Evolutionary conservation across 257 asterid species (phyloP), one percentile per base, ranked within the genome.

Genomic region (Solanum medicagineum): DNA sequence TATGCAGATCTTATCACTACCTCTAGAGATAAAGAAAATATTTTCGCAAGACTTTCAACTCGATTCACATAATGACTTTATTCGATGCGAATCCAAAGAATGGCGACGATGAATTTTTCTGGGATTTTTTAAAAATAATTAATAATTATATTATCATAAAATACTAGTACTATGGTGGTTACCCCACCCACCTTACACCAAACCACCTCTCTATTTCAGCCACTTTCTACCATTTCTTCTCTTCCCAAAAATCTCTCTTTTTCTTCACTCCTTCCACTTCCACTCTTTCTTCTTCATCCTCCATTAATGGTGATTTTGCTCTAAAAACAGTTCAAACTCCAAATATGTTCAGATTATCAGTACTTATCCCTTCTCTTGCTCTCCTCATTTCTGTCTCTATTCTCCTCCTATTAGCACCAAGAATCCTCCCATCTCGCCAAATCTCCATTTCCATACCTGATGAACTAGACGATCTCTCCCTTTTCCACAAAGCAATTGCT

Each of bases 391-490:
- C 96, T 26, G 60, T 94, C 0, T 95, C 96, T 6, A 44, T 94
- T 51, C 84, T 95, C 26, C 86, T 85, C 91, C 79, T 88, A 66
- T 77, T 96, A 47, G 97, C 88, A 56, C 98, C 99, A 0, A 89
- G 83, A 26, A 83, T 96, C 55, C 95, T 94, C 7, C 94, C 97
- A 5, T 90, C 94, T 22, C 94, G 93, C 56, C 97, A 87, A 54
- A 87, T 96, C 90, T 10, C 93, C 80, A 96, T 96, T 83, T 89
- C 97, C 26, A 53, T 86, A 40, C 95, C 98, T 45, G 99, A 96
- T 63, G 99, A 96, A 84, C 94, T 96, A 81, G 97, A 93, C 70
- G 99, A 96, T 57, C 94, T 96, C 22, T 87, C 97, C 22, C 96
- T 96, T 74, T 96, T 96, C 89, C 96, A 94, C 44, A 90, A 89